phyloP scores from a whole-genome alignment of 805 yeast species.

The Wickerhamomyces hampshirensis region DNA sequence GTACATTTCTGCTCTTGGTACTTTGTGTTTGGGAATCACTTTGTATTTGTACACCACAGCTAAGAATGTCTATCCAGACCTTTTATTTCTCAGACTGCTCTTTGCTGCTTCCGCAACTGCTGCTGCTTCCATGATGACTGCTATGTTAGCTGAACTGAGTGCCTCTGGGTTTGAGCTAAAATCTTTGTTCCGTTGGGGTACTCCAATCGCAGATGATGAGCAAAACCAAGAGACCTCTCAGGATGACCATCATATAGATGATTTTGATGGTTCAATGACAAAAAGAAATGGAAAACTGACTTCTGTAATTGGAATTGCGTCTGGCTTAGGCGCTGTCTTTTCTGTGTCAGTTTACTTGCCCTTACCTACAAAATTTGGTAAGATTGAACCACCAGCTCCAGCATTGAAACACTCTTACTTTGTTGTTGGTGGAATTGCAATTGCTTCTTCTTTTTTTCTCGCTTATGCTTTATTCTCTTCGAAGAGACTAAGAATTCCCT shows the following conservation, averaged over 20 bases:
- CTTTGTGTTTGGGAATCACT: constrained; percentile 41
- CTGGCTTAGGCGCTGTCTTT: constrained; percentile 66
- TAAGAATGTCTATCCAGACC: constrained; percentile 40
- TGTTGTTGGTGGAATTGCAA: constrained; percentile 40
- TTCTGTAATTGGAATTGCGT: constrained; percentile 55
- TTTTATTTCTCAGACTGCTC: constrained; percentile 45
- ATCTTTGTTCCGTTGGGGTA: constrained; percentile 16
- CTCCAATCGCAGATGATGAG: constrained; percentile 5
- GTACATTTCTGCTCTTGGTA: constrained; percentile 44
- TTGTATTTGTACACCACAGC: constrained; percentile 47
- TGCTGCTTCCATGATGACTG: constrained; percentile 55
- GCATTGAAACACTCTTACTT: constrained; percentile 46
- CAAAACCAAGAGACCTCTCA: not conserved
- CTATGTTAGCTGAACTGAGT: constrained; percentile 51
- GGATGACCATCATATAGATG: constrained; percentile 3
- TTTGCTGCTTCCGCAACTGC: constrained; percentile 59
- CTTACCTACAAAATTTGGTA: constrained; percentile 47
- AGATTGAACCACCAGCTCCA: constrained; percentile 33
- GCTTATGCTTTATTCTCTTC: constrained; percentile 43
- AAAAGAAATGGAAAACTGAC: constrained; percentile 49
- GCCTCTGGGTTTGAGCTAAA: constrained; percentile 36
- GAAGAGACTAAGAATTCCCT: constrained; percentile 25
- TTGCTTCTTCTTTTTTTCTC: constrained; percentile 35
- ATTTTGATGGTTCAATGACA: constrained; percentile 8
- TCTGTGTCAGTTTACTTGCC: constrained; percentile 53